Conservation (phyloP, 495 filamentous ascomycete genomes). For the Xylaria cubensis region DNA sequence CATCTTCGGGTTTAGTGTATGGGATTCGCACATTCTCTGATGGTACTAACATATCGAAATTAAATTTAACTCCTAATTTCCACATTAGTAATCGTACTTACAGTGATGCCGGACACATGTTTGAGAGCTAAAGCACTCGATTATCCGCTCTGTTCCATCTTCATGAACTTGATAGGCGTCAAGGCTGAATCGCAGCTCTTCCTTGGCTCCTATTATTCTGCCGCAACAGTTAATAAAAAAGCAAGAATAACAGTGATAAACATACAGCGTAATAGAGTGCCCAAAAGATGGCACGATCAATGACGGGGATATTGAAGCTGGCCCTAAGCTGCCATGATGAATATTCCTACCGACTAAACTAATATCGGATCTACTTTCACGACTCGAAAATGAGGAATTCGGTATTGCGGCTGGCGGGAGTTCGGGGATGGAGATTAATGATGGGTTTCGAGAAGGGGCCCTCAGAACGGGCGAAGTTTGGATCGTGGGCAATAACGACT, state of each 20-base stretch:
- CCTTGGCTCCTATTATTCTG: background rate
- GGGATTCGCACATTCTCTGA: constrained; percentile 24
- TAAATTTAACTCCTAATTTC: background rate
- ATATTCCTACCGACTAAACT: background rate
- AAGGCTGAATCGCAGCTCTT: constrained; percentile 8
- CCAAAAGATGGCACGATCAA: background rate
- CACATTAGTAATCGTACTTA: background rate
- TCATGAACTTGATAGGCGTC: constrained; percentile 5
- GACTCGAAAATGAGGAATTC: background rate
- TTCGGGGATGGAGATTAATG: constrained; percentile 32
- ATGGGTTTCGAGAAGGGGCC: constrained; percentile 27
- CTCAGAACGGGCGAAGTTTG: constrained; percentile 28
- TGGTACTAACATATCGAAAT: constrained; percentile 23
- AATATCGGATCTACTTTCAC: background rate
- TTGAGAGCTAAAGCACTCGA: background rate
- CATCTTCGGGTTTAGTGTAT: constrained; percentile 31
- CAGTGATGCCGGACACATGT: constrained; percentile 2
- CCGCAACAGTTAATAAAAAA: background rate
- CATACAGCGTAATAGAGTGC: constrained; percentile 1
- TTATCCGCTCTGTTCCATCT: background rate
- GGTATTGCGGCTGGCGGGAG: constrained; percentile 29
- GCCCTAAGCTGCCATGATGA: background rate
- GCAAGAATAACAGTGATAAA: background rate
- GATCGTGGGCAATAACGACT: constrained; percentile 2
- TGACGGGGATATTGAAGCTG: background rate